A percentile compares a stretch with the other conserved stretches of the same genome.
phyloP scores from a whole-genome alignment of 2,329 filamentous ascomycete genomes.

The Exophiala sideris region DNA sequence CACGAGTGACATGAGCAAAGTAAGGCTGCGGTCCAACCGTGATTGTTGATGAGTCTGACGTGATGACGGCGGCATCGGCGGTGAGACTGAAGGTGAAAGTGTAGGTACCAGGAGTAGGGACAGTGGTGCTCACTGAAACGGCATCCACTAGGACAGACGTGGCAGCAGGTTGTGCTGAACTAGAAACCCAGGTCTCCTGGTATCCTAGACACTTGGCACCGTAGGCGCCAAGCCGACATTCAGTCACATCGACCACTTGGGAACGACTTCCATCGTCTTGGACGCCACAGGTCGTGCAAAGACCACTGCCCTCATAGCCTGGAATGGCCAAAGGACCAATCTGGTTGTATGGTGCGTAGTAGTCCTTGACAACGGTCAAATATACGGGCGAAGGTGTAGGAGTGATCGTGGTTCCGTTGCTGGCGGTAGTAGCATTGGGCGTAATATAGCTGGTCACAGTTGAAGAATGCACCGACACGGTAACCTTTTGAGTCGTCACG shows the following conservation, averaged over 20 bases:
- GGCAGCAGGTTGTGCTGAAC: constrained; percentile 10
- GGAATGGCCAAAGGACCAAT: constrained; percentile 25
- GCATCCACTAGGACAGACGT: constrained; percentile 5
- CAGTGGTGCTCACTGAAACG: constrained; percentile 14
- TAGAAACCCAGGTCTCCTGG: constrained; percentile 21
- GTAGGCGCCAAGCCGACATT: constrained; percentile 17
- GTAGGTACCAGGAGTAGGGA: constrained; percentile 18
- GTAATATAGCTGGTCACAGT: constrained; percentile 21
- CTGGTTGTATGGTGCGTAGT: constrained; percentile 22
- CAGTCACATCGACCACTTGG: constrained; percentile 21
- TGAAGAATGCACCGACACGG: constrained; percentile 13
- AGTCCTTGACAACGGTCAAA: constrained; percentile 22
- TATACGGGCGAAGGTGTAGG: constrained; percentile 10
- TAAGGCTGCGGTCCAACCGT: constrained; percentile 23
- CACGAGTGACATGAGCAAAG: constrained; percentile 16
- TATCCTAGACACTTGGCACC: constrained; percentile 16
- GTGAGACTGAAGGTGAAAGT: constrained; percentile 23
- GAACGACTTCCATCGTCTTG: constrained; percentile 20
- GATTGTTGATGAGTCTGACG: constrained; percentile 10
- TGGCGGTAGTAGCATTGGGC: constrained; percentile 1
- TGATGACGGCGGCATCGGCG: constrained; percentile 9
- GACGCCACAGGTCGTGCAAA: constrained; percentile 19
- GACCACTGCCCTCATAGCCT: constrained; percentile 23
- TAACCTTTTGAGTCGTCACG: constrained; percentile 18
- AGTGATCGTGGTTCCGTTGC: constrained; percentile 10